phyloP scores from a whole-genome alignment of 148 eudicot genomes.

The Tetragonia tetragonoides region DNA sequence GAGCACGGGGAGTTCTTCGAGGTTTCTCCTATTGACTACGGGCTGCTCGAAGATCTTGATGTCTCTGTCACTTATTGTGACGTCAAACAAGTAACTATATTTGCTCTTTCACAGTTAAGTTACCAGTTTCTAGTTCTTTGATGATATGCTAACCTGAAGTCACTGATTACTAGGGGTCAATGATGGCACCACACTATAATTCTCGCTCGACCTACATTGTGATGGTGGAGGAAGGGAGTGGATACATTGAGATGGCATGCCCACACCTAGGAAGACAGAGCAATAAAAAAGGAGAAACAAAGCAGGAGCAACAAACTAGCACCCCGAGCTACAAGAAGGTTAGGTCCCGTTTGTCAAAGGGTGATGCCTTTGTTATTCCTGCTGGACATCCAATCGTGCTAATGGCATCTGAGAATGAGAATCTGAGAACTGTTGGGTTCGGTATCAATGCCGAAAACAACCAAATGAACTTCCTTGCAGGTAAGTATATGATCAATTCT shows the following conservation, averaged over 20 bases:
- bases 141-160: not conserved
- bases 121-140: not conserved
- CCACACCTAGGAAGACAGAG: constrained; percentile 21
- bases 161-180: constrained; percentile 19
- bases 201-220: constrained; percentile 25
- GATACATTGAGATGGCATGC: constrained; percentile 26
- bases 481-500: not conserved
- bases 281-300: not conserved
- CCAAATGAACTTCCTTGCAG: constrained; percentile 30
- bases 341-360: constrained; percentile 15
- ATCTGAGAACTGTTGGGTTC: constrained; percentile 18
- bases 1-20: constrained; percentile 25
- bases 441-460: constrained; percentile 29
- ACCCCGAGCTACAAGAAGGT: constrained; percentile 20
- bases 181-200: constrained; percentile 33
- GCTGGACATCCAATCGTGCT: constrained; percentile 24
- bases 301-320: constrained; percentile 5
- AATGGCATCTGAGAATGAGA: constrained; percentile 24
- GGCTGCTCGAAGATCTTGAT: constrained; percentile 26
- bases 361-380: constrained; percentile 27
- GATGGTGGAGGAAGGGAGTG: constrained; percentile 31
- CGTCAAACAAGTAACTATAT: constrained; percentile 20
- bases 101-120: not conserved
- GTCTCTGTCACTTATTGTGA: constrained; percentile 21
- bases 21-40: constrained; percentile 21